Evolutionary conservation across 768 basidiomycete species (phyloP), one percentile per base, ranked within the genome.

Genomic region (Mycena vitilis): DNA sequence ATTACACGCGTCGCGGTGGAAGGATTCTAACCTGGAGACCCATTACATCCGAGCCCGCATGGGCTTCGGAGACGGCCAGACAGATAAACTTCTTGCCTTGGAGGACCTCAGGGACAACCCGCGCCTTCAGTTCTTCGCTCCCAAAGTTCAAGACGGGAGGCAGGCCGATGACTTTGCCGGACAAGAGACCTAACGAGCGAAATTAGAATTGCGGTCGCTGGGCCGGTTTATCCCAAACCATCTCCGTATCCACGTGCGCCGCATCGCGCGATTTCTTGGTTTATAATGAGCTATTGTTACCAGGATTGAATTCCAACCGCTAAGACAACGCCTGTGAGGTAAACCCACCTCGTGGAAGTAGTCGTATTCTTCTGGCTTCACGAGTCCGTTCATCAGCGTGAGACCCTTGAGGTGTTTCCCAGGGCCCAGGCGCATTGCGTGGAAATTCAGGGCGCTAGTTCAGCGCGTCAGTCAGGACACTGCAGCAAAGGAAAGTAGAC

Each of bases 371-470:
- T 96, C 95, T 2, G 95, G 93, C 70, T 87, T 89, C 52, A 98
- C 91, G 9, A 91, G 76, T 2, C 95, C 96, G 60, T 87, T 88
- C 86, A 95, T 90, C n/a, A 99, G 82, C 13, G 80, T 86, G 18
- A 88, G 86, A 6, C 96, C 96, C 77, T 91, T 85, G 13, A 99
- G 86, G 74, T 98, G 96, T 77, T 95, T 95, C 23, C 95, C 95
- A 11, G 97, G 97, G 23, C 97, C 97, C 81, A 96, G 80, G 37
- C 95, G 89, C 96, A 99, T 98, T 16, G 95, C 92, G 75, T 95
- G 92, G 53, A 98, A 71, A 72, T 95, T 89, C 44, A 88, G 44
- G 38, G 86, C 89, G 25, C 90, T 91, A 56, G 34, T 9, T 12
- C 0, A 44, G 25, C n/a, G 15, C 30, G 49, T 71, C 25, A 20